Base-by-base conservation (phyloP, 495 filamentous ascomycete genomes). In the Lasiosphaeria miniovina region DNA sequence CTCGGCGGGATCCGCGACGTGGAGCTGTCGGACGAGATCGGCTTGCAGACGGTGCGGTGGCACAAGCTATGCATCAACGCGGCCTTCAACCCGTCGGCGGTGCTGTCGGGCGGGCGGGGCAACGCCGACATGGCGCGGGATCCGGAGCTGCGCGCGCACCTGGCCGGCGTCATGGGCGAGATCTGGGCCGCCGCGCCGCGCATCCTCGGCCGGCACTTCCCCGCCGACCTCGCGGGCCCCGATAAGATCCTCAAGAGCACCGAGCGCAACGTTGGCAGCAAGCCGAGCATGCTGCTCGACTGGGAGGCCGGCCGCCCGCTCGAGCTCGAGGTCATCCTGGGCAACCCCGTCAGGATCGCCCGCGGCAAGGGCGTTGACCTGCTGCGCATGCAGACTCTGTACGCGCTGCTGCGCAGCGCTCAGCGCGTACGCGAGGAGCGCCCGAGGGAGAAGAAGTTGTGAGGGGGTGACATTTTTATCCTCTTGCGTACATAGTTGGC, bases 1-100 rank as follows among this genome's bases (percentile, higher is more conserved):
- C 69, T 67, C 4, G 82, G 83, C 32, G 75, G 76, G 6, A 76
- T 87, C 57, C 71, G 73, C 45, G 84, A 87, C 68, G 82, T 73
- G 6, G 75, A 79, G 46, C 57, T 74, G 6, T 74, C 75, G 38
- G 69, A 72, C 59, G 81, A 85, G 64, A 64, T 77, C 14, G 79
- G 76, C 40, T 68, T 88, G 15, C 84, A 86, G 68, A 69, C 76
- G 12, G 75, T 86, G 14, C 70, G 85, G 4, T 88, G 85, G 85
- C 82, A 86, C 63, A 88, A 88, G 68, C 78, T 86, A 32, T 80
- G 77, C 59, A 87, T 86, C 70, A 88, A 88, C 66, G 82, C 82
- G 0, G 78, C 80, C 17, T 84, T 86, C 74, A 88, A 88, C 69
- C 82, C 84, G 3, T 84, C 80, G 6, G 79, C 84, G 4, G 80